Evolutionary conservation across 345 rosid genomes (phyloP), one percentile per base, ranked within the genome.

Genomic region (Populus pruinosa): DNA sequence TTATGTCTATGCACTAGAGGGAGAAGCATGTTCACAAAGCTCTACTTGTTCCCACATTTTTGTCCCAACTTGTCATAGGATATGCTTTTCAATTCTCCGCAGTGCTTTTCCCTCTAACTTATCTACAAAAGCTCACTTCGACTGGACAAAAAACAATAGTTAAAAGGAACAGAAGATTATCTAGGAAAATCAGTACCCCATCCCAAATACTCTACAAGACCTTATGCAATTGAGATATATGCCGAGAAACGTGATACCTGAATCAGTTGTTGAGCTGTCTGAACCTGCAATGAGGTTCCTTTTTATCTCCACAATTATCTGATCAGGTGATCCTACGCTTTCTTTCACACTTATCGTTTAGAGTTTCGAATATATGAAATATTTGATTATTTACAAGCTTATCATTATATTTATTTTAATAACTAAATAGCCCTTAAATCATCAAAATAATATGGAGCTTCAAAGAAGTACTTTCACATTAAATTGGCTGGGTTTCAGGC

Each of bases 221-320:
- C 38, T 35, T 73, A 5, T 43, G 39, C 17, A 31, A 59, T 17
- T 63, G 69, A 67, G 33, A 35, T 9, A 18, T 62, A 44, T 61
- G 5, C 13, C 43, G 23, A 63, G 10, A 69, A 76, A 50, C 39
- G 74, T 67, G 79, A 56, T 86, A 89, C 98, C 87, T 94, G 94
- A 83, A 92, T 83, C 79, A 94, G 89, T 72, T 89, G 92, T 80
- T 89, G 92, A 80, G 93, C 93, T 71, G 75, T 83, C 78, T 92
- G 92, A 80, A 92, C 97, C 85, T 94, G 91, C 50, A 90, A 75
- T 55, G 95, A 71, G 10, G 89, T 87, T 36, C 97, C 98, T 85
- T 94, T 94, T 94, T 70, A 93, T 91, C 84, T 92, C 97, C 8
- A 92, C 94, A 5, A 90, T 90, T 65, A 92, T 86, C 84, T 92